Evolutionary conservation across 2,329 filamentous ascomycete genomes (phyloP), one percentile per base, ranked within the genome.

Genomic region (Pseudogymnoascus sp.): DNA sequence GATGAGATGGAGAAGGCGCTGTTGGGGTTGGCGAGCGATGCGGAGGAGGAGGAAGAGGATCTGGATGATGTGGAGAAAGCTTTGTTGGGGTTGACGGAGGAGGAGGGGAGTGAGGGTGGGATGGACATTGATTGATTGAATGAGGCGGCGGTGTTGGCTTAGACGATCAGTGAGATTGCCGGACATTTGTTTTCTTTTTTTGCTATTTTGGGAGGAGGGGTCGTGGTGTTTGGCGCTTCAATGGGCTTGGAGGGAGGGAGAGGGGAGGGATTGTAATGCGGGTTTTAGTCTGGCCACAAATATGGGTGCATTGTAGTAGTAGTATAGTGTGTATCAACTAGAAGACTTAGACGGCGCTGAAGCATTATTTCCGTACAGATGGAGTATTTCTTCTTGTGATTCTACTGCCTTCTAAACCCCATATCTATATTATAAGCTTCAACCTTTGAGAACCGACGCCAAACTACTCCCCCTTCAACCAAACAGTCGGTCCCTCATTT

Each of bases 1-100:
- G 83, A 83, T 62, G 83, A 85, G 28, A 80, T 79, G 61, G 80
- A 84, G 14, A 79, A 82, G 68, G 82, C 83, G 61, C 71, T 81
- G 12, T 70, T 81, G 3, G 80, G 78, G 11, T 66, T 81, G 37
- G 81, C 75, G 2, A 78, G 74, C 59, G 78, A 80, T 5, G 79
- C 75, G 10, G 77, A 74, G 10, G 74, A 78, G 3, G 73, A 75
- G 1, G 78, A 78, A 37, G 76, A 77, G 22, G 78, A 74, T 43
- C 72, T 75, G 4, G 80, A 80, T 60, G 79, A 79, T 59, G 81
- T 81, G 7, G 78, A 77, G 10, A 80, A 79, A 50, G 68, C 68
- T 26, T 61, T 74, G 31, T 61, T 74, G 22, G 70, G 72, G 16
- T 10, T 56, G n/a, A 73, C 72, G 1, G 72, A 73, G 60, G 71